Evolutionary conservation across 441 rosid species (phyloP), one percentile per base, ranked within the genome.

Genomic region (Gossypium gossypioides): DNA sequence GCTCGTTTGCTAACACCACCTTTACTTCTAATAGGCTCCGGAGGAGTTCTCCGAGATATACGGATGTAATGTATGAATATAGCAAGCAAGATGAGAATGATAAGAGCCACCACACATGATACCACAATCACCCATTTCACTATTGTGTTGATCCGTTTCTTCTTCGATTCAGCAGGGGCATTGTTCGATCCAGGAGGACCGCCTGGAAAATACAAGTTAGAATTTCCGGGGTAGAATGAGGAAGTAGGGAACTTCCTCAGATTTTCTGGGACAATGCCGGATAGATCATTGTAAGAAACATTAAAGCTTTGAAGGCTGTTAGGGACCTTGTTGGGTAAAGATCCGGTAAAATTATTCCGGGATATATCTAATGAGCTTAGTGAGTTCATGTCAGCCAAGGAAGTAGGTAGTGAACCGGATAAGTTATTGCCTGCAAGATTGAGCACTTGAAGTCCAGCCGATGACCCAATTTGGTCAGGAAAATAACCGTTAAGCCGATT

Each of bases 201-300:
- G 21, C 80, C 79, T 0, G 92, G 99, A 69, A 95, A 81, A 34
- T n/a, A 13, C 75, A 95, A 86, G 74, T 79, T 79, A 19, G 66
- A 34, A 75, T 95, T 92, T 76, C 98, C 98, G 71, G 98, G 98
- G 72, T 70, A 85, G 81, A 92, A 95, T 12, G 96, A 89, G 76
- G 95, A 82, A 25, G 75, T 75, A 54, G 91, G 93, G 75, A 91
- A 92, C 80, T 75, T 84, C 80, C 89, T 87, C 78, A 92, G 81
- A 77, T 80, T 91, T 80, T 87, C 95, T 32, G 99, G 98, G 74
- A 92, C 97, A 76, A 75, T 82, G 7, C 99, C 99, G 71, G 97
- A 88, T 50, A 95, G 88, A 83, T 92, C 89, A 74, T 95, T 95
- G 75, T 86, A 76, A 6, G 99, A 89, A 67, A 83, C 97, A 78